These are phyloP conservation scores for Marasmius oreades DNA, from an alignment of 1,284 basidiomycete genomes.

Conservation along the genomic window DNA sequence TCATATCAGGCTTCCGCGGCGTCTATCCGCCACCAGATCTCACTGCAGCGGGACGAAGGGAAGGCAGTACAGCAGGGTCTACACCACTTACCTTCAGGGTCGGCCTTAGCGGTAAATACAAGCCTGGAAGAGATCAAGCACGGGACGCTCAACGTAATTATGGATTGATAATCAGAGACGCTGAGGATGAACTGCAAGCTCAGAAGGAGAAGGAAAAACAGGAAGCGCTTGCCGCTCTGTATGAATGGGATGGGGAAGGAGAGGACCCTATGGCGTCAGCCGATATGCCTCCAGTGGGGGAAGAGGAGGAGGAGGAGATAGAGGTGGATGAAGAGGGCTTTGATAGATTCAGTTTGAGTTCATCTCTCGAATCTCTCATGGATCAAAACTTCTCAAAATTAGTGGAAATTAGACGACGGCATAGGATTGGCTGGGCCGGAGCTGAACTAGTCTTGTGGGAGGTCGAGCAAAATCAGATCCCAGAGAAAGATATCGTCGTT, in stretches of 20 bases:
- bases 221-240: conserved; percentile 22
- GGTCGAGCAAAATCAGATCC: conserved; percentile 43
- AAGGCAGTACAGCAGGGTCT: conserved; percentile 20
- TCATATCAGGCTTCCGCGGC: conserved; percentile 51
- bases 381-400: conserved; percentile 49
- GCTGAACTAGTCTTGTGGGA: conserved; percentile 50
- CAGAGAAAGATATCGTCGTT: conserved; percentile 33
- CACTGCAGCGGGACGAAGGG: conserved; percentile 36
- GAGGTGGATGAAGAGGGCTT: conserved; percentile 38
- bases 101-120: conserved; percentile 51
- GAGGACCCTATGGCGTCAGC: conserved; percentile 12
- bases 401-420: conserved; percentile 46
- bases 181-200: conserved; percentile 36
- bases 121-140: conserved; percentile 46
- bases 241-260: conserved; percentile 15
- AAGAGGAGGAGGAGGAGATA: conserved; percentile 27
- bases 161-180: conserved; percentile 37
- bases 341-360: conserved; percentile 55
- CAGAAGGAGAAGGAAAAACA: conserved; percentile 28
- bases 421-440: conserved; percentile 58
- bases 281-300: conserved; percentile 10
- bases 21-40: conserved; percentile 45
- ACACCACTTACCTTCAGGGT: conserved; percentile 47
- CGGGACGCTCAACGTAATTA: conserved; percentile 44
- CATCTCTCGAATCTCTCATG: conserved; percentile 53